Evolutionary conservation across 2,329 filamentous ascomycete genomes (phyloP).

Genomic region (Exophiala xenobiotica): DNA sequence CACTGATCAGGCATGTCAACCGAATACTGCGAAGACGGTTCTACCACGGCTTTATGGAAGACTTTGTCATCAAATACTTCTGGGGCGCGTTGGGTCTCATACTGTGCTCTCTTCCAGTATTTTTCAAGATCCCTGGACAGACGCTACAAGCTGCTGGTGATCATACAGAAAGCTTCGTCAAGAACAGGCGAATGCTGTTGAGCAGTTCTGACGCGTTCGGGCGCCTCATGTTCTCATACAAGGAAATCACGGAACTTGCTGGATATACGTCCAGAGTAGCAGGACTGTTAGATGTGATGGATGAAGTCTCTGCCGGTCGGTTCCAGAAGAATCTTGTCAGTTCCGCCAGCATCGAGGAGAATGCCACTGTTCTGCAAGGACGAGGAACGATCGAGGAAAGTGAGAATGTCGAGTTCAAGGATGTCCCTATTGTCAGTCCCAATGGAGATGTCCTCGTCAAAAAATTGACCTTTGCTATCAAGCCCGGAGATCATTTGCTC

Average conservation of each 20-base stretch:
- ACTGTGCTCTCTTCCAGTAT: conserved; percentile 92
- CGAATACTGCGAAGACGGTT: conserved; percentile 85
- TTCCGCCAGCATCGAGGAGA: conserved; percentile 76
- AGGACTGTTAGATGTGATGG: conserved; percentile 86
- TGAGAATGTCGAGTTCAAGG: conserved; percentile 76
- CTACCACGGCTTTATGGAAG: conserved; percentile 99
- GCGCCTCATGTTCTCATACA: conserved; percentile 95
- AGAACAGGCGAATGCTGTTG: conserved; percentile 86
- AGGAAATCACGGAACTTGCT: conserved; percentile 92
- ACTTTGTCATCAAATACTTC: conserved; percentile 99
- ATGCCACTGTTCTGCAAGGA: conserved; percentile 77
- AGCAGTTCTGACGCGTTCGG: conserved; percentile 95
- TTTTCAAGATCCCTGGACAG: conserved; percentile 83
- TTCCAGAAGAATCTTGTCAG: conserved; percentile 98
- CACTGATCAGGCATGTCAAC: conserved; percentile 98
- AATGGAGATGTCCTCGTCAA: conserved; percentile 91
- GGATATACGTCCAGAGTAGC: conserved; percentile 93
- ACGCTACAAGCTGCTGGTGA: conserved; percentile 51
- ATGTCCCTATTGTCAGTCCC: conserved; percentile 94
- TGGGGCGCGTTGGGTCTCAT: conserved; percentile 92
- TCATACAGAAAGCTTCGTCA: conserved; percentile 75
- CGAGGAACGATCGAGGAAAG: conserved; percentile 81
- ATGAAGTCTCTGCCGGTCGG: conserved; percentile 82
- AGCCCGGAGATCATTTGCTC: conserved; percentile 83
- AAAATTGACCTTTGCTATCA: conserved; percentile 81